These are phyloP conservation scores for Ogataea populi-albae DNA, from an alignment of 805 yeast species.

Conservation along the genomic window DNA sequence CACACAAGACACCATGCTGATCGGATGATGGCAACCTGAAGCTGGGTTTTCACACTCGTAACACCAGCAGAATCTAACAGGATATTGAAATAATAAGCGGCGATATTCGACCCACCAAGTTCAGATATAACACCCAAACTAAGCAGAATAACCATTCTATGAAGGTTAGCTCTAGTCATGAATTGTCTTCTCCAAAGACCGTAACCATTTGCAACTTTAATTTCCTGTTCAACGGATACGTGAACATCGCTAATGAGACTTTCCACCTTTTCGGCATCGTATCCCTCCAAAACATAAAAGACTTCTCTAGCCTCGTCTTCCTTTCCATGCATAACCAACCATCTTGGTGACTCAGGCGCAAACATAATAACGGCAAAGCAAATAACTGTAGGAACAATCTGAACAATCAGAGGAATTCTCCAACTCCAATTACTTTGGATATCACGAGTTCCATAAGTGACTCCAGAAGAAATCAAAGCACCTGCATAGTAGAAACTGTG, in stretches of 20 bases:
- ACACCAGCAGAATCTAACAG: constrained; percentile 22
- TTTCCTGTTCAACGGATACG: constrained; percentile 27
- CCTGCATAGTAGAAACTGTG: constrained; percentile 45
- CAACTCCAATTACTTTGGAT: constrained; percentile 42
- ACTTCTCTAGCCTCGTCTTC: constrained; percentile 34
- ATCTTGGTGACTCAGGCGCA: constrained; percentile 44
- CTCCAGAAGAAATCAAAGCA: constrained; percentile 43
- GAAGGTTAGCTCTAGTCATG: constrained; percentile 31
- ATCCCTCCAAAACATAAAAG: constrained; percentile 34
- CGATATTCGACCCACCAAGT: constrained; percentile 31
- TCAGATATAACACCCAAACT: constrained; percentile 3
- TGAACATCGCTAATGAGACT: constrained; percentile 32
- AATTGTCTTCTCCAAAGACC: constrained; percentile 33
- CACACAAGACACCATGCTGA: constrained; percentile 15
- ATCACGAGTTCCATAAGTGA: constrained; percentile 39
- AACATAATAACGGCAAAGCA: constrained; percentile 7
- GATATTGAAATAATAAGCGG: constrained; percentile 43
- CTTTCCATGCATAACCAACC: constrained; percentile 33
- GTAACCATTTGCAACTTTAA: background rate
- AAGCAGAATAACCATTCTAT: constrained; percentile 31
- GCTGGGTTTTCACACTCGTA: constrained; percentile 9
- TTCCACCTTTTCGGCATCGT: constrained; percentile 29
- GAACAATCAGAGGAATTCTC: constrained; percentile 51
- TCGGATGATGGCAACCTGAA: constrained; percentile 24
- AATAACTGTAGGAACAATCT: constrained; percentile 19